Base-by-base conservation (phyloP, 306 rosid genomes). In the Trifolium pratense region DNA sequence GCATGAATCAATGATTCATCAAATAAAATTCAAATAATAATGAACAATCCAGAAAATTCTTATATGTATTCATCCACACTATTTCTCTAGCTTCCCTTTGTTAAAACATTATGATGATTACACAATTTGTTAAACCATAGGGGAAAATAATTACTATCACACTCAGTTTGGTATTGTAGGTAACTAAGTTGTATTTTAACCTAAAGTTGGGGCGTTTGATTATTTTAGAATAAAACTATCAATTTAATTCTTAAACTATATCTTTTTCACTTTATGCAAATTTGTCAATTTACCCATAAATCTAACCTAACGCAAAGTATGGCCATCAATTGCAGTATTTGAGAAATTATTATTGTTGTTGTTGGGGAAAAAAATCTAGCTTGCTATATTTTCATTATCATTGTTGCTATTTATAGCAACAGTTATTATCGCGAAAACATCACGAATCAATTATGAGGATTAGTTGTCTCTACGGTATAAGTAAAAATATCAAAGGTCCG, bases 111-210 rank as follows among this genome's bases (percentile, higher is more conserved):
- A n/a, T 40, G 58, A 43, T 52, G 15, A 65, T 36, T 21, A 66
- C 56, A 2, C 45, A 68, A 68, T 43, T 43, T 57, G 52, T 39
- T 29, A 66, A 60, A 53, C 65, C 57, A 75, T n/a, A 5, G 16
- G 52, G 1, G 23, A 39, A 15, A 8, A 49, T 62, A 9, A 1
- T 18, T 9, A 16, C 46, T 0, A 1, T 10, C 37, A 13, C 23
- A 14, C 64, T 8, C 17, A 9, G 29, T 62, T 60, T 1, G 2
- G n/a, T n/a, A n/a, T n/a, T 16, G 26, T 62, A 62, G 68, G 68
- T 62, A 62, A 26, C 12, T 6, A 16, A 7, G n/a, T 25, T 49
- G 7, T 7, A 15, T 59, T 59, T 14, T 59, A 59, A 29, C 11
- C 18, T 12, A 23, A 21, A 3, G 14, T 18, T 9, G 12, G 63